These are phyloP conservation scores for Lactarius hengduanensis DNA, from an alignment of 768 basidiomycete species.

Conservation along the genomic window DNA sequence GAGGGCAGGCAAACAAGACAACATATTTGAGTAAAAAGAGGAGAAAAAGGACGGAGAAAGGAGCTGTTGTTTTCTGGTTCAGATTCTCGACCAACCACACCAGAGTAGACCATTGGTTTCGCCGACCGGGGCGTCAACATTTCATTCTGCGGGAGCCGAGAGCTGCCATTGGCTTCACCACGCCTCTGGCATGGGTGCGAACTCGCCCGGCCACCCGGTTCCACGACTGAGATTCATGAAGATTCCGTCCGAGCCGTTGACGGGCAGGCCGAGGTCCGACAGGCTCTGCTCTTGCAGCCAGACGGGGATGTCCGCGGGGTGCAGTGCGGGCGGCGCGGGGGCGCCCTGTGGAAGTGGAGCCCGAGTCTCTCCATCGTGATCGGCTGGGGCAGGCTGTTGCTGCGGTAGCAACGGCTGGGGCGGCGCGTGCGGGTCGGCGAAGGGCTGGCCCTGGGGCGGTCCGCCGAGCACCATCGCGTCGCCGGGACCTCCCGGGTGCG, in stretches of 20 bases:
- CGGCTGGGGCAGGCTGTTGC: conserved; percentile 36
- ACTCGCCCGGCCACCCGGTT: conserved; percentile 77
- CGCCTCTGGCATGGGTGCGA: conserved; percentile 76
- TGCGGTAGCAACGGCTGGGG: conserved; percentile 41
- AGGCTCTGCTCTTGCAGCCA: conserved; percentile 95
- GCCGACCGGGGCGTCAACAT: too few species aligned
- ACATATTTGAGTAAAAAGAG: neutral
- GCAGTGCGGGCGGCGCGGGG: conserved; percentile 54
- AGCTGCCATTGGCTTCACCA: conserved; percentile 49
- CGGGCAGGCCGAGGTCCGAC: conserved; percentile 86
- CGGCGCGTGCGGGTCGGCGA: conserved; percentile 52
- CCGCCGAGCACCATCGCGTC: conserved; percentile 51
- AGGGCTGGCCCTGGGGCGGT: conserved; percentile 39
- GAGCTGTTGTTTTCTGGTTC: neutral
- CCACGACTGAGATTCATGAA: conserved; percentile 72
- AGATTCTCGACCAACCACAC: neutral
- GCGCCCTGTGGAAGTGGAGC: conserved; percentile 61
- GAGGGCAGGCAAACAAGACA: neutral
- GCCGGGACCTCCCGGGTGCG: conserved; percentile 27
- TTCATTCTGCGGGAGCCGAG: neutral
- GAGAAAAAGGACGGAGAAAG: neutral
- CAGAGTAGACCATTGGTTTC: too few species aligned
- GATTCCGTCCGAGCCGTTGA: conserved; percentile 88
- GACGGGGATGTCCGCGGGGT: conserved; percentile 76
- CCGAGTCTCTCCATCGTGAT: conserved; percentile 89